phyloP scores from a whole-genome alignment of 106 monocot species.

The Hemerocallis citrina region DNA sequence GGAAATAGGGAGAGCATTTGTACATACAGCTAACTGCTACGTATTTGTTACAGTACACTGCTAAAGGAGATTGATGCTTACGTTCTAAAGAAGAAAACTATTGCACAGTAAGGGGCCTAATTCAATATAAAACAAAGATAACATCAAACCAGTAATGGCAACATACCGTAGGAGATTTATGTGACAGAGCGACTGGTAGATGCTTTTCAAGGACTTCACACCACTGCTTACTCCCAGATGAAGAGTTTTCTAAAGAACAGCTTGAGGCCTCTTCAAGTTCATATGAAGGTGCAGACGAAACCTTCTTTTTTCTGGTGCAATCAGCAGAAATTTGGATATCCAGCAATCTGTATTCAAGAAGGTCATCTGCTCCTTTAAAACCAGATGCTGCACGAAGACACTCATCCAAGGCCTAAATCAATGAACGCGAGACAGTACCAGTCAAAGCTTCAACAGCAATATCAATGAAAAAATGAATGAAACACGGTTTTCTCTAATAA shows the following conservation, averaged over 20 bases:
- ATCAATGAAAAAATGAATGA: no score
- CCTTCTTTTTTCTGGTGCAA: slow-evolving; percentile 34
- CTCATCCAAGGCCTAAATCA: slow-evolving; percentile 83
- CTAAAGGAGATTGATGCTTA: not conserved
- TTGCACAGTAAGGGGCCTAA: no score
- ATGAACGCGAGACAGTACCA: slow-evolving; percentile 4
- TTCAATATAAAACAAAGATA: not conserved
- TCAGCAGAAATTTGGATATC: slow-evolving; percentile 60
- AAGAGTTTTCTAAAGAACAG: slow-evolving; percentile 9
- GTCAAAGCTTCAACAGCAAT: no score
- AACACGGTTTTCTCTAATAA: not conserved
- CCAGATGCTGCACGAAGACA: slow-evolving; percentile 92
- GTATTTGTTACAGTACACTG: no score
- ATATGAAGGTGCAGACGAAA: slow-evolving; percentile 85
- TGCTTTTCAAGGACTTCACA: slow-evolving; percentile 54
- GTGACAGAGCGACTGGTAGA: slow-evolving; percentile 50
- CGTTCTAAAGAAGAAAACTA: not conserved
- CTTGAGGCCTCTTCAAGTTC: slow-evolving; percentile 23
- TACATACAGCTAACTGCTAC: no score
- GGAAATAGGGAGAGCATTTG: no score
- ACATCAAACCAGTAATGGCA: not conserved
- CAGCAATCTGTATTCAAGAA: slow-evolving; percentile 48
- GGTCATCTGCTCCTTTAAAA: slow-evolving; percentile 82
- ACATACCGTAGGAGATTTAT: slow-evolving; percentile 58
- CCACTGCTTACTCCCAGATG: slow-evolving; percentile 50